These are phyloP conservation scores for Lipomyces mesembrius DNA, from an alignment of 805 yeast species.

Conservation along the genomic window DNA sequence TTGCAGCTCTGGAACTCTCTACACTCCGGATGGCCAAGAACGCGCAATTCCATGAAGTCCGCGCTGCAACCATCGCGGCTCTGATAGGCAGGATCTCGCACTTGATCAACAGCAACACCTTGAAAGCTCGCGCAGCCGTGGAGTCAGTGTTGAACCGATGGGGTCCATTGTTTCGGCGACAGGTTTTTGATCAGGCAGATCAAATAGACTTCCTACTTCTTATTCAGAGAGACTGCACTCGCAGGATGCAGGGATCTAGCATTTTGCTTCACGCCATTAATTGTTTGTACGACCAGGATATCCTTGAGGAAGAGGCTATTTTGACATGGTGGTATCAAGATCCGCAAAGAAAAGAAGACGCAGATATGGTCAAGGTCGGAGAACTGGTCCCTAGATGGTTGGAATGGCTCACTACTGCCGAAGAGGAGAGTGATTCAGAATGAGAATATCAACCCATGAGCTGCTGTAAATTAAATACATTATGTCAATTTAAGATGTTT, in stretches of 20 bases:
- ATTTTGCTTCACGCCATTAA: conserved; percentile 57
- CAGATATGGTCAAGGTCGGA: conserved; percentile 53
- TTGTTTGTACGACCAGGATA: conserved; percentile 77
- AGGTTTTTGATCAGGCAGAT: conserved; percentile 80
- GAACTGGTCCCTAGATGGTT: conserved; percentile 71
- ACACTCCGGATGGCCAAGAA: conserved; percentile 97
- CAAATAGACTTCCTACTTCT: conserved; percentile 67
- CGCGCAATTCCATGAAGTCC: conserved; percentile 90
- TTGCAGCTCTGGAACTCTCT: conserved; percentile 88
- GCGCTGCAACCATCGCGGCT: conserved; percentile 78
- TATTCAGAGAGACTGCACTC: conserved; percentile 54
- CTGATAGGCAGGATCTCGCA: conserved; percentile 70
- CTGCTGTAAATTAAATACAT: too few species aligned
- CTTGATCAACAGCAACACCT: conserved; percentile 75
- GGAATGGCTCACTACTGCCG: conserved; percentile 85
- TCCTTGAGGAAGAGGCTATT: conserved; percentile 80
- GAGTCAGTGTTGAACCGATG: conserved; percentile 76
- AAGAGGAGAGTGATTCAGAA: conserved; percentile 65
- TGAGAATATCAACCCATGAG: background rate
- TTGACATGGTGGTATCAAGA: conserved; percentile 77
- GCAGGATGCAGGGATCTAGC: conserved; percentile 50
- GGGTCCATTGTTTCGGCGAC: conserved; percentile 81
- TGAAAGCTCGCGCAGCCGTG: conserved; percentile 76
- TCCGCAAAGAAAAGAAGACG: conserved; percentile 50
- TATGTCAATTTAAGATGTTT: background rate